Evolutionary conservation across 345 rosid genomes (phyloP).

Genomic region (Linum tenue): DNA sequence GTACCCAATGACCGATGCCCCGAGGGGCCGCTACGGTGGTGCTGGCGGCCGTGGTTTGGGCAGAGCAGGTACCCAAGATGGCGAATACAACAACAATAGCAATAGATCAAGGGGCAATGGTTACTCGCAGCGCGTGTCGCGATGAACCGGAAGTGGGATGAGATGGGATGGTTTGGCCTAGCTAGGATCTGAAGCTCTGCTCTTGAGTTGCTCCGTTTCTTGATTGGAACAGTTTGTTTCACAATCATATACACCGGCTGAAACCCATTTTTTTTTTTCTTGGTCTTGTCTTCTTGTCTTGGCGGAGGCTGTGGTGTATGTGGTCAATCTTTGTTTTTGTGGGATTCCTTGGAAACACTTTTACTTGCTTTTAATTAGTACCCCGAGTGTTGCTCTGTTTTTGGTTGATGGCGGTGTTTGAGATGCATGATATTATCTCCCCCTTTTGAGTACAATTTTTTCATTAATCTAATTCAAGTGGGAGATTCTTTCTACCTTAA

Average conservation of each 20-base stretch:
- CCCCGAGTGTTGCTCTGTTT: conserved; percentile 21
- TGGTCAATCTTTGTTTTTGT: background rate
- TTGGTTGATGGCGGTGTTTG: background rate
- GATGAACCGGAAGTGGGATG: conserved; percentile 14
- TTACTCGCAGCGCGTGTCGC: conserved; percentile 46
- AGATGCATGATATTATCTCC: background rate
- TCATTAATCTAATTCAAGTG: conserved; percentile 36
- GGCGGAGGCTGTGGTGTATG: conserved; percentile 7
- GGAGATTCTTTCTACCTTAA: conserved; percentile 11
- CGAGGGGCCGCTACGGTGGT: conserved; percentile 53
- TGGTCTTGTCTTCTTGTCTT: conserved; percentile 16
- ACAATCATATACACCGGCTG: conserved; percentile 6
- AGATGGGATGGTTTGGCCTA: conserved; percentile 1
- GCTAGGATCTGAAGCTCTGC: conserved; percentile 9
- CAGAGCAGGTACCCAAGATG: conserved; percentile 58
- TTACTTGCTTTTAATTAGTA: conserved; percentile 9
- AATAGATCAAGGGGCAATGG: conserved; percentile 57
- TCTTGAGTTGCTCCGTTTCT: conserved; percentile 19
- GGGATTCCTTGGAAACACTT: background rate
- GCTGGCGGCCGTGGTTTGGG: conserved; percentile 39
- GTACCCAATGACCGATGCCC: conserved; percentile 45
- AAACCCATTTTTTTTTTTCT: conserved; percentile 22
- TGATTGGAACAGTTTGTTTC: conserved; percentile 14
- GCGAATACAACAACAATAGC: conserved; percentile 37
- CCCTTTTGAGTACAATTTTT: conserved; percentile 6